These are phyloP conservation scores for Friedmanniomyces simplex DNA, from an alignment of 495 filamentous ascomycete genomes.

Conservation along the genomic window DNA sequence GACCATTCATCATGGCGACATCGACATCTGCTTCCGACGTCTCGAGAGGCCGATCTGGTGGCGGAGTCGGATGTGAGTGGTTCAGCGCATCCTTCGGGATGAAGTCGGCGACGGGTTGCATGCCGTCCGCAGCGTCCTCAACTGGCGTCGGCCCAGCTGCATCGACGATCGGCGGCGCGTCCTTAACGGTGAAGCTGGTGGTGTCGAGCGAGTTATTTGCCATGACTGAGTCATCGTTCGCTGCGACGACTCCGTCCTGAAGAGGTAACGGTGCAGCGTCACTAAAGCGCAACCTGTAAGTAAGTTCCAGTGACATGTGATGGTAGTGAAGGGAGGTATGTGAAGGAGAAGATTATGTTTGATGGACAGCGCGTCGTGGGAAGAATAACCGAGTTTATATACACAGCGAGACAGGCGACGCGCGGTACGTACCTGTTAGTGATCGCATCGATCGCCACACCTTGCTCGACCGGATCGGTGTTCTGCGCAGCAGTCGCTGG, in stretches of 20 bases:
- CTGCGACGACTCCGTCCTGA: neutral
- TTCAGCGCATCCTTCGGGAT: conserved; percentile 21
- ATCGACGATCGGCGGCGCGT: neutral
- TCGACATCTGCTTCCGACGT: conserved; percentile 5
- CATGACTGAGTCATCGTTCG: conserved; percentile 7
- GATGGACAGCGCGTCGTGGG: too few species aligned
- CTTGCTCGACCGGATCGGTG: neutral
- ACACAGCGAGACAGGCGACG: neutral
- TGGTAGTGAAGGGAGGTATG: neutral
- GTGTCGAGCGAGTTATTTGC: conserved; percentile 1
- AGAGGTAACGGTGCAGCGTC: neutral
- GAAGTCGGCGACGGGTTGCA: conserved; percentile 24
- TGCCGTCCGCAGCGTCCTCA: conserved; percentile 24
- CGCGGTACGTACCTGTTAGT: conserved; percentile 4
- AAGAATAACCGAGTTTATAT: neutral
- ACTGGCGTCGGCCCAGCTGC: conserved; percentile 17
- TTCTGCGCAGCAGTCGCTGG: neutral
- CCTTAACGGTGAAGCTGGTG: conserved; percentile 1
- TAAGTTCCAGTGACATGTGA: neutral
- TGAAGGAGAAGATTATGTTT: neutral
- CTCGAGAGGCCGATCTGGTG: conserved; percentile 14
- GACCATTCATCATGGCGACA: conserved; percentile 10
- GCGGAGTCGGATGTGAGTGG: conserved; percentile 17
- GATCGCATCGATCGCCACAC: neutral
- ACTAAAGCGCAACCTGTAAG: neutral